Evolutionary conservation across 805 yeast genomes (phyloP).

Genomic region (Candida adriatica): DNA sequence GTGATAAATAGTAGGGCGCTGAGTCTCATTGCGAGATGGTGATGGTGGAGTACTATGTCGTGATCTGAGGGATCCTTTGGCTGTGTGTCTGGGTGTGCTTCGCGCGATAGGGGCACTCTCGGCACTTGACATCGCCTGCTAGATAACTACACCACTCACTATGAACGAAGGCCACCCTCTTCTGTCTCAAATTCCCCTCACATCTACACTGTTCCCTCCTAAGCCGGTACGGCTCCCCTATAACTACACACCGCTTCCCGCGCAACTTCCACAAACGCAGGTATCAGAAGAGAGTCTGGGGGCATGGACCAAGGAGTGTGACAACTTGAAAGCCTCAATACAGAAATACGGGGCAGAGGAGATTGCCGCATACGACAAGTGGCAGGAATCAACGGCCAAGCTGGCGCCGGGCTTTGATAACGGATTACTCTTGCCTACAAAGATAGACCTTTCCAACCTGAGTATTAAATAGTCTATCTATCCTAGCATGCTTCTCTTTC

Average conservation of each 20-base stretch:
- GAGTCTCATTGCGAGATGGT: neutral
- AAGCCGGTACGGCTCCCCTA: conserved; percentile 46
- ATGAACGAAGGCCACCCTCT: conserved; percentile 6
- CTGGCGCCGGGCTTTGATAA: conserved; percentile 35
- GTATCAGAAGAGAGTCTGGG: conserved; percentile 24
- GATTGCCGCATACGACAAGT: conserved; percentile 21
- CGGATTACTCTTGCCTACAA: too few relatives aligned
- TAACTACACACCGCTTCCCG: conserved; percentile 35
- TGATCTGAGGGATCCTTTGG: too few relatives aligned
- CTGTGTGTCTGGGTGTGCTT: neutral
- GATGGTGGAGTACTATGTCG: too few relatives aligned
- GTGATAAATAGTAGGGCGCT: neutral
- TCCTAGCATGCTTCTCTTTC: conserved; percentile 94
- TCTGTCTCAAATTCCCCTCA: conserved; percentile 39
- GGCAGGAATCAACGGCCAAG: conserved; percentile 26
- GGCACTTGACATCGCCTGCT: neutral
- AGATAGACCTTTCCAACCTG: conserved; percentile 3
- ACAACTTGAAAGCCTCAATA: conserved; percentile 22
- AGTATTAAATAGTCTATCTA: conserved; percentile 22
- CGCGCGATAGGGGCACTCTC: neutral
- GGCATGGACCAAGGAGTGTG: conserved; percentile 28
- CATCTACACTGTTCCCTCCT: conserved; percentile 46
- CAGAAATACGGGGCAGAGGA: conserved; percentile 22
- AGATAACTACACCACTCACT: too few relatives aligned
- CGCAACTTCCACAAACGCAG: conserved; percentile 26